These are phyloP conservation scores for Cordyceps cateniannulata DNA, from an alignment of 2,329 filamentous ascomycete genomes.

Conservation along the genomic window DNA sequence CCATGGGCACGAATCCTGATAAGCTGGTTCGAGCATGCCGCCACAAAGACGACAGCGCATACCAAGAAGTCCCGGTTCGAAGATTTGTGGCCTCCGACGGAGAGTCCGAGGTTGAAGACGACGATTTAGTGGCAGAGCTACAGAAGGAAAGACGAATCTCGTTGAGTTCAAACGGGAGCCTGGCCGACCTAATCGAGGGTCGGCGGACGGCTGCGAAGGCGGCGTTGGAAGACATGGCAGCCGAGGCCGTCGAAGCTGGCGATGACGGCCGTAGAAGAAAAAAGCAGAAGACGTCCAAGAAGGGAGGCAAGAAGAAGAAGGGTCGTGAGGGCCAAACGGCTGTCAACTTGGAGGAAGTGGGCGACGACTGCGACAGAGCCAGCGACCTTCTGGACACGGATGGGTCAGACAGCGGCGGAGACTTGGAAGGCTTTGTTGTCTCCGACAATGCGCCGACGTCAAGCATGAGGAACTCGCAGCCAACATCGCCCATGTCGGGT, in stretches of 20 bases:
- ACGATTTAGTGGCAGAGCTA: not conserved
- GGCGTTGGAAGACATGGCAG: slow-evolving; percentile 2
- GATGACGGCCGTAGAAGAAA: slow-evolving; percentile 19
- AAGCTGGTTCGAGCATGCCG: slow-evolving; percentile 28
- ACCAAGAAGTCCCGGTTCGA: slow-evolving; percentile 36
- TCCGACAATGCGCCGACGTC: slow-evolving; percentile 37
- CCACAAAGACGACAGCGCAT: slow-evolving; percentile 33
- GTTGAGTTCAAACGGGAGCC: not conserved
- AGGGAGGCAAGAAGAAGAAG: slow-evolving; percentile 18
- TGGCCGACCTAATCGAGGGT: not conserved
- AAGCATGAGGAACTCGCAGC: slow-evolving; percentile 27
- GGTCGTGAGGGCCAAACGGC: slow-evolving; percentile 19
- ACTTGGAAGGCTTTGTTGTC: slow-evolving; percentile 53
- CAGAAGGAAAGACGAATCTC: not conserved
- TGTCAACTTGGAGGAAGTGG: slow-evolving; percentile 40
- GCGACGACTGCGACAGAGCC: slow-evolving; percentile 45
- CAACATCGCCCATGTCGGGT: slow-evolving; percentile 21
- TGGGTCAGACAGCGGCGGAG: slow-evolving; percentile 42
- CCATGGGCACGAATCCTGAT: slow-evolving; percentile 43
- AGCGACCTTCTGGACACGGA: slow-evolving; percentile 41
- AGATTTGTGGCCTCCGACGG: slow-evolving; percentile 38
- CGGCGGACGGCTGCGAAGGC: not conserved
- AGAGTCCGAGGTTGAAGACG: slow-evolving; percentile 13
- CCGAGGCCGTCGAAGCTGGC: slow-evolving; percentile 13
- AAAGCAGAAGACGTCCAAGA: slow-evolving; percentile 16